A percentile compares a stretch with the other conserved stretches of the same genome.
phyloP scores from a whole-genome alignment of 495 filamentous ascomycete genomes.

The Penicillium steckii region DNA sequence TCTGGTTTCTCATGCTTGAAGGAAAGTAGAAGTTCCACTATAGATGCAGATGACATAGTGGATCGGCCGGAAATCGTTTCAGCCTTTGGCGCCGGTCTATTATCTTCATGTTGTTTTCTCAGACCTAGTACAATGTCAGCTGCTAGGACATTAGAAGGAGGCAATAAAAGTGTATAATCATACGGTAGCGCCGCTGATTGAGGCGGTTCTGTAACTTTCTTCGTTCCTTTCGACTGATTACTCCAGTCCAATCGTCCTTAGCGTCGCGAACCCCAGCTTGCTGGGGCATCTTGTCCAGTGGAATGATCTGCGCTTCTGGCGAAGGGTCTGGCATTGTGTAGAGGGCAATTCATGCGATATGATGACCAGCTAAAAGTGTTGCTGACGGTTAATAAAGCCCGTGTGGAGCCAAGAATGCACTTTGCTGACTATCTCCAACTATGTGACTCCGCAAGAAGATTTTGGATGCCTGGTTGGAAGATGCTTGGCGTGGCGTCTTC shows the following conservation, averaged over 20 bases:
- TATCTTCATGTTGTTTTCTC: neutral
- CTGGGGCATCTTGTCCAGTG: conserved; percentile 12
- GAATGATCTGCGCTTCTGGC: conserved; percentile 5
- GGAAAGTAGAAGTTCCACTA: neutral
- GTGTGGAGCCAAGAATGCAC: neutral
- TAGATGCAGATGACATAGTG: neutral
- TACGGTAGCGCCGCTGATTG: conserved; percentile 20
- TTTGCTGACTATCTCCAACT: neutral
- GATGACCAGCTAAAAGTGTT: neutral
- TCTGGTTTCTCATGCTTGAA: neutral
- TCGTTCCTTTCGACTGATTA: conserved; percentile 12
- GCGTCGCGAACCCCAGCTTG: conserved; percentile 6
- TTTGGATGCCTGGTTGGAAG: neutral
- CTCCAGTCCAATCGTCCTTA: conserved; percentile 22
- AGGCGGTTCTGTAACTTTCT: conserved; percentile 22
- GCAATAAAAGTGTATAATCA: neutral
- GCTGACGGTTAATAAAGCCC: conserved; percentile 3
- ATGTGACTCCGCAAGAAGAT: neutral
- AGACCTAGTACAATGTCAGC: neutral
- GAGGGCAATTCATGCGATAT: neutral
- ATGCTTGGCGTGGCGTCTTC: neutral
- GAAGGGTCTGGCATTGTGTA: neutral
- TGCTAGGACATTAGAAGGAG: neutral
- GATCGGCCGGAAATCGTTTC: neutral
- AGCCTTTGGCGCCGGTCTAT: neutral